Evolutionary conservation across 805 yeast genomes (phyloP).

Genomic region (Pichia insulana): DNA sequence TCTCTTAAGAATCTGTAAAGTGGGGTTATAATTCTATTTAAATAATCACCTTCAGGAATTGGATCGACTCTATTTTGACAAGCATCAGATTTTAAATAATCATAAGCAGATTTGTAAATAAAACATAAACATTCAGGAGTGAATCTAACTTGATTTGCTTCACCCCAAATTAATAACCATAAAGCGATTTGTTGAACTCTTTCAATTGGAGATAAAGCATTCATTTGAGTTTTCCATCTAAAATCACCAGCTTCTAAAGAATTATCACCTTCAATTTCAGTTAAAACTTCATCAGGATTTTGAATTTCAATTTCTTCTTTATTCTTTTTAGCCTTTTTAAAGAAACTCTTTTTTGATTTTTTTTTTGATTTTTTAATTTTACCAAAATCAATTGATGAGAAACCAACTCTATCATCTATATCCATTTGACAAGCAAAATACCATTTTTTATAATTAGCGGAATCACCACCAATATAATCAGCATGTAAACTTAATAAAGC

Average conservation of each 20-base stretch:
- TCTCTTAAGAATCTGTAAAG: conserved; percentile 70
- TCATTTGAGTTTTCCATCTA: conserved; percentile 82
- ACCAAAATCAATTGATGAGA: conserved; percentile 71
- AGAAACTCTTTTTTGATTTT: conserved; percentile 52
- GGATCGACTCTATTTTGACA: conserved; percentile 84
- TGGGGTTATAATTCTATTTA: conserved; percentile 90
- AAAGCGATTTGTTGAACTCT: conserved; percentile 72
- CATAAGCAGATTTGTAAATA: conserved; percentile 90
- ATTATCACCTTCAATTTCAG: conserved; percentile 73
- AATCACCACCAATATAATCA: conserved; percentile 82
- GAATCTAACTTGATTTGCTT: conserved; percentile 90
- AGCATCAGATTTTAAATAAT: conserved; percentile 79
- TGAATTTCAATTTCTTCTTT: conserved; percentile 62
- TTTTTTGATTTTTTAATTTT: conserved; percentile 71
- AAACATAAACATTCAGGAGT: conserved; percentile 85
- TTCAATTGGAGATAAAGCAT: conserved; percentile 61
- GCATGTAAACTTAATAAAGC: conserved; percentile 77
- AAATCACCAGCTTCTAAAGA: conserved; percentile 76
- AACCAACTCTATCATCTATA: conserved; percentile 77
- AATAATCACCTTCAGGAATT: conserved; percentile 82
- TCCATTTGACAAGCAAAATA: conserved; percentile 83
- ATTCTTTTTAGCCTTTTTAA: conserved; percentile 52
- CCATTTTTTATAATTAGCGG: conserved; percentile 83
- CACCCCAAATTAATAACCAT: conserved; percentile 79
- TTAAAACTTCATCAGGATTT: conserved; percentile 49